Evolutionary conservation across 2,329 filamentous ascomycete genomes (phyloP).

Genomic region (Hysterium pulicare): DNA sequence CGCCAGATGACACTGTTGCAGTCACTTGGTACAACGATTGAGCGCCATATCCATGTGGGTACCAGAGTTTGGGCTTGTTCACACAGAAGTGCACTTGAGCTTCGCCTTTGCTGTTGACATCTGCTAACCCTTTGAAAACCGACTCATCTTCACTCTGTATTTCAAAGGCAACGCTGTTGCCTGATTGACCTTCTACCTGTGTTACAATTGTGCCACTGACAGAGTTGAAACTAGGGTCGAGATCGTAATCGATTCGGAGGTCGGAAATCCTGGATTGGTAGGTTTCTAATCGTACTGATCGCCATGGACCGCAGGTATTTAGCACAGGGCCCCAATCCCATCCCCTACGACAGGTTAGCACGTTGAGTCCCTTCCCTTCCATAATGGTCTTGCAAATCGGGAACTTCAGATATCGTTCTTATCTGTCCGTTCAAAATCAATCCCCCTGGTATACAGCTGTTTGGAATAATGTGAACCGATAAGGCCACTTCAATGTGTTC

Average conservation of each 20-base stretch:
- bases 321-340: constrained; percentile 52
- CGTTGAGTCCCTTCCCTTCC: too few species aligned
- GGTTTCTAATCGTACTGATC: constrained; percentile 67
- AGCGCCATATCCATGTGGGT: constrained; percentile 70
- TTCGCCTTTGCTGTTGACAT: constrained; percentile 30
- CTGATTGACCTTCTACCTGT: constrained; percentile 40
- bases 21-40: constrained; percentile 70
- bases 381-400: too few species aligned
- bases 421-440: too few species aligned
- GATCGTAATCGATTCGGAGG: constrained; percentile 59
- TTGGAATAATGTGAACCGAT: too few species aligned
- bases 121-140: constrained; percentile 39
- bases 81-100: constrained; percentile 44
- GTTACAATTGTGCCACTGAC: constrained; percentile 58
- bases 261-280: constrained; percentile 66
- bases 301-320: constrained; percentile 58
- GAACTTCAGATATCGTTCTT: too few species aligned
- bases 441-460: too few species aligned
- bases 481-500: too few species aligned
- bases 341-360: constrained; percentile 31
- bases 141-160: constrained; percentile 31
- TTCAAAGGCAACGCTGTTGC: constrained; percentile 34
- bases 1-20: constrained; percentile 53
- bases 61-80: constrained; percentile 68
- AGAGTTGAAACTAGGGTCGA: constrained; percentile 57